These are phyloP conservation scores for Fragilaria crotonensis DNA, from an alignment of 108 stramenopile genomes.

Conservation along the genomic window DNA sequence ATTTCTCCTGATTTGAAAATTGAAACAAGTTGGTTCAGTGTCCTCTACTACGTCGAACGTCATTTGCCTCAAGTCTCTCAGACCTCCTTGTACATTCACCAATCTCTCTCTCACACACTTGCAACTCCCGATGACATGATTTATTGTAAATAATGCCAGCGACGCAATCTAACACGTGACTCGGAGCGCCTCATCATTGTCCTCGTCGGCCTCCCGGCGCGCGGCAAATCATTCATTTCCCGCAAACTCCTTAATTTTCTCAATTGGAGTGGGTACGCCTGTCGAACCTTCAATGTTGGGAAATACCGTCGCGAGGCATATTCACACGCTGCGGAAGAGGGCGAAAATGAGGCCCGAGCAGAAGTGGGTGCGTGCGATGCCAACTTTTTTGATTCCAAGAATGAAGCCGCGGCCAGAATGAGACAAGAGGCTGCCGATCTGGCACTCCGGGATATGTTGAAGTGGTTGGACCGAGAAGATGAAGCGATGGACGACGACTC, in stretches of 20 bases:
- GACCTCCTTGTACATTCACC: not conserved
- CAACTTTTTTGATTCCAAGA: constrained; percentile 77
- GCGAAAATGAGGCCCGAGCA: constrained; percentile 6
- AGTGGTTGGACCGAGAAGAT: constrained; percentile 68
- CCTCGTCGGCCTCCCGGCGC: constrained; percentile 56
- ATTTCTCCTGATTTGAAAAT: too few relatives aligned
- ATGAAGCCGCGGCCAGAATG: constrained; percentile 49
- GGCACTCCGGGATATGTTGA: constrained; percentile 72
- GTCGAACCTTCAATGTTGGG: constrained; percentile 88
- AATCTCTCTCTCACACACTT: not conserved
- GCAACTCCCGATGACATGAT: not conserved
- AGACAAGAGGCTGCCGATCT: constrained; percentile 60
- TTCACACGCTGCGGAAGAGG: constrained; percentile 11
- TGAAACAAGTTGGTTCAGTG: too few relatives aligned
- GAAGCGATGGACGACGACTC: constrained; percentile 20
- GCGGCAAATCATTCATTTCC: constrained; percentile 82
- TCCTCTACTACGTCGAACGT: too few relatives aligned
- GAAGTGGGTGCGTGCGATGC: constrained; percentile 58
- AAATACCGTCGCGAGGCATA: constrained; percentile 73
- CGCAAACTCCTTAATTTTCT: constrained; percentile 77
- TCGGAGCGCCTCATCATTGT: constrained; percentile 53
- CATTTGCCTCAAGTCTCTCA: not conserved
- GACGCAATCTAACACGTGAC: constrained; percentile 59
- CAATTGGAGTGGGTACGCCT: constrained; percentile 67
- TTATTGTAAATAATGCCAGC: constrained; percentile 16